Base-by-base conservation (phyloP, 371 early-diverging fungal species). In the Apophysomyces sp. region DNA sequence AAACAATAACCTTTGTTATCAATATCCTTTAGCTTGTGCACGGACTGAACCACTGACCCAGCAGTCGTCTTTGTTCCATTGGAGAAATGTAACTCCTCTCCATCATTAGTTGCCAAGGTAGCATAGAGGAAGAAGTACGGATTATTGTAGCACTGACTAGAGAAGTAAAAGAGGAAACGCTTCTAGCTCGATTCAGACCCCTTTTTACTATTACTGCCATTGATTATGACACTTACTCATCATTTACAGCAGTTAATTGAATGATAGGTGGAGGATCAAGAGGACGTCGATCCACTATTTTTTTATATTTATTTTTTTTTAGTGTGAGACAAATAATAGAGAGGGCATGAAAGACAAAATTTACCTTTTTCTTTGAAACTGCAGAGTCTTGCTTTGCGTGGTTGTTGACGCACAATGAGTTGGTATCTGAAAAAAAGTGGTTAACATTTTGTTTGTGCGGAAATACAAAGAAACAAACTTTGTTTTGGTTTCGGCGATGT, bases 291-390 rank as follows among this genome's bases (percentile, higher is more conserved):
- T 81, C 81, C 27, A 81, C 81, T 74, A 51, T 3, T n/a, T n/a
- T n/a, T n/a, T n/a, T 34, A 2, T 34, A 34, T 34, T 11, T 4
- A 34, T 34, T 4, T 16, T 69, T 39, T 36, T 44, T 12, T 39
- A 37, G 56, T 24, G 31, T 27, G 21, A 26, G 36, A 58, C 11
- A 34, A 30, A 21, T 4, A 29, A n/a, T 12, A 31, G n/a, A n/a
- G n/a, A n/a, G 8, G 28, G 16, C 9, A 30, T 3, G 41, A 41
- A 18, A 41, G 39, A 18, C 7, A 12, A 39, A 16, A 30, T 28
- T 11, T 60, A 74, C 80, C 84, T 78, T 81, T 77, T 37, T 85
- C 86, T 59, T 79, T 80, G 52, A 75, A 77, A 63, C 82, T 83
- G 63, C 86, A 83, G 31, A 82, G 74, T 34, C 83, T 64, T 26